Evolutionary conservation across 2,329 filamentous ascomycete genomes (phyloP), one percentile per base, ranked within the genome.

Genomic region (Torrubiella hemipterigena): DNA sequence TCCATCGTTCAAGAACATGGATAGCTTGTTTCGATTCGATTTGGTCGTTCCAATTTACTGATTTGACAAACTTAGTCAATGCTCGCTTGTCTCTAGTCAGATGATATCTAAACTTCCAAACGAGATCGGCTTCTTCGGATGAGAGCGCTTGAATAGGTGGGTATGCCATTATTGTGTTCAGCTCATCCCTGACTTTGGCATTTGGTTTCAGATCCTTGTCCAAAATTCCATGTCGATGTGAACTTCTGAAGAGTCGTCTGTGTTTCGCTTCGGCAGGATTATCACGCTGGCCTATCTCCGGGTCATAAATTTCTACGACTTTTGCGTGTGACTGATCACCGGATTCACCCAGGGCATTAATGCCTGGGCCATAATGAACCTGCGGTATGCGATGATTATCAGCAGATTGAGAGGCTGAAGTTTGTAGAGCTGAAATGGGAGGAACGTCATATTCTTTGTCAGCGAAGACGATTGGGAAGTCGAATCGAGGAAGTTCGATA

Each of bases 101-200:
- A 52, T 95, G 89, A 54, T 96, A 93, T 36, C 91, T 73, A 59
- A 96, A 98, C 46, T 93, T 91, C 93, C 93, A 98, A 14, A 98
- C 76, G 31, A 95, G 67, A 54, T 98, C 91, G 49, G 93, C 93
- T 54, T 98, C 91, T 51, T 95, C 87, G 0, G 85, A 74, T 2
- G 77, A 85, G 16, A 98, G 65, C 29, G 82, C 73, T 39, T 95
- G 86, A 0, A 89, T 94, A 4, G 91, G 91, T 6, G 89, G 86
- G 48, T 95, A 95, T 3, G 81, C 79, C 63, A 96, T 77, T 42
- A 98, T 87, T 27, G 74, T 65, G 49, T 96, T 94, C 19, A 98
- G 65, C 53, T 95, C 87, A 54, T 98, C 91, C 36, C 91, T 76
- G 34, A 93, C 85, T 57, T 94, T 93, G 18, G 91, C 83, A 45